phyloP scores from a whole-genome alignment of 2,329 filamentous ascomycete species.

The Alternaria sp. region DNA sequence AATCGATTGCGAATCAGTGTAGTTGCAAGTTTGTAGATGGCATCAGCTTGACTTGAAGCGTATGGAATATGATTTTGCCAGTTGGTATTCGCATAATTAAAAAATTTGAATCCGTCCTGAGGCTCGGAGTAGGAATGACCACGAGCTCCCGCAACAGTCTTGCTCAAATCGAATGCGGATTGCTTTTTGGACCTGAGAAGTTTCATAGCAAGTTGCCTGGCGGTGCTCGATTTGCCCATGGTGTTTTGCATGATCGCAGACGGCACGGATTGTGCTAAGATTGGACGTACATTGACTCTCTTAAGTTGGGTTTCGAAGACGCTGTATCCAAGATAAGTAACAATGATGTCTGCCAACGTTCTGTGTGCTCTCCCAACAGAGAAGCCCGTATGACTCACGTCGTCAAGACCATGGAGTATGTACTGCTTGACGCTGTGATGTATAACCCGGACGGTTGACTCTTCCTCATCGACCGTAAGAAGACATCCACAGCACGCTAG shows the following conservation, averaged over 20 bases:
- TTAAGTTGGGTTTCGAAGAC: conserved; percentile 26
- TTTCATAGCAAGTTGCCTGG: conserved; percentile 12
- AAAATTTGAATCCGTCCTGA: conserved; percentile 9
- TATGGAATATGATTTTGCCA: conserved; percentile 16
- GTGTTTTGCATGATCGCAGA: conserved; percentile 13
- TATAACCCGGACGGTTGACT: conserved; percentile 24
- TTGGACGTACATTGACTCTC: neutral
- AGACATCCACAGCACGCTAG: conserved; percentile 32
- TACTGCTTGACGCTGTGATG: conserved; percentile 31
- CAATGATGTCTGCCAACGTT: conserved; percentile 21
- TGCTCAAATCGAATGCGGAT: conserved; percentile 17
- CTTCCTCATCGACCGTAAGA: conserved; percentile 32
- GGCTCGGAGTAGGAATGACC: neutral
- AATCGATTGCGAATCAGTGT: neutral
- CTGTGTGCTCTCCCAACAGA: conserved; percentile 7
- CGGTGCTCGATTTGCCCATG: conserved; percentile 4
- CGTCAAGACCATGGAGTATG: conserved; percentile 8
- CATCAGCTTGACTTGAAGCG: conserved; percentile 9
- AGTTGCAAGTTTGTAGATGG: conserved; percentile 7
- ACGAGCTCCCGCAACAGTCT: conserved; percentile 10
- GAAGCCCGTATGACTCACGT: neutral
- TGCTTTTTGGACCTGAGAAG: conserved; percentile 16
- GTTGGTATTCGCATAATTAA: conserved; percentile 19
- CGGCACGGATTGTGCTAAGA: conserved; percentile 10
- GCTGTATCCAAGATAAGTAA: conserved; percentile 31